Evolutionary conservation across 306 rosid genomes (phyloP).

Genomic region (Macrotyloma uniflorum): DNA sequence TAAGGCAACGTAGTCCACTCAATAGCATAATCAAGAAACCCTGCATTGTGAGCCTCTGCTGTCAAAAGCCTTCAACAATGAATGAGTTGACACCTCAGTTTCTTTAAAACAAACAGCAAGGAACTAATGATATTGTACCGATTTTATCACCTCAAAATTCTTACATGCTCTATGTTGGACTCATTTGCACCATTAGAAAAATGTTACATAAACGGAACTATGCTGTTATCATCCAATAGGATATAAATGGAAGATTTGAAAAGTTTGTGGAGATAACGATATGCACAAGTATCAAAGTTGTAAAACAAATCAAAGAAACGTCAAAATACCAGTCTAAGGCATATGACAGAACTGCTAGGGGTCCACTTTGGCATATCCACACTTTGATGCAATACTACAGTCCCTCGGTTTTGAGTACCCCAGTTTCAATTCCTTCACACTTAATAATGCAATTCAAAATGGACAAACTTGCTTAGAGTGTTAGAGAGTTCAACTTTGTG

Average conservation of each 20-base stretch:
- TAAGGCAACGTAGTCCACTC: conserved; percentile 23
- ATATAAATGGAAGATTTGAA: not conserved
- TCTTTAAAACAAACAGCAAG: conserved; percentile 20
- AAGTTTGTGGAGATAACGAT: not conserved
- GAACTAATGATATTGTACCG: not conserved
- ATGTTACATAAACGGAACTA: not conserved
- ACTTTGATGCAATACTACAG: conserved; percentile 28
- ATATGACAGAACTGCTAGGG: conserved; percentile 31
- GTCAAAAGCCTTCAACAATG: conserved; percentile 30
- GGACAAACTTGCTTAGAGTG: conserved; percentile 34
- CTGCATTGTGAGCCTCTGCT: conserved; percentile 36
- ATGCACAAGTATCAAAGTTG: not conserved
- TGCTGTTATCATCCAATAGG: conserved; percentile 6
- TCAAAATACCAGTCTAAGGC: not conserved
- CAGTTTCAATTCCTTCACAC: conserved; percentile 27
- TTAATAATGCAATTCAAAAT: conserved; percentile 36
- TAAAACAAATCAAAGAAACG: not conserved
- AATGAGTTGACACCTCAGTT: conserved; percentile 37
- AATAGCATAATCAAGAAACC: conserved; percentile 26
- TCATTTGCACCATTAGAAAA: not conserved
- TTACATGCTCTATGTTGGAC: not conserved
- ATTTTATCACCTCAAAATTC: not conserved
- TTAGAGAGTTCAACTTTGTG: conserved; percentile 27
- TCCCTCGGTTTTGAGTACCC: conserved; percentile 8
- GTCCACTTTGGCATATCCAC: conserved; percentile 37